Evolutionary conservation across 1,284 basidiomycete genomes (phyloP), one percentile per base, ranked within the genome.

Genomic region (Fomitiporia mediterranea): DNA sequence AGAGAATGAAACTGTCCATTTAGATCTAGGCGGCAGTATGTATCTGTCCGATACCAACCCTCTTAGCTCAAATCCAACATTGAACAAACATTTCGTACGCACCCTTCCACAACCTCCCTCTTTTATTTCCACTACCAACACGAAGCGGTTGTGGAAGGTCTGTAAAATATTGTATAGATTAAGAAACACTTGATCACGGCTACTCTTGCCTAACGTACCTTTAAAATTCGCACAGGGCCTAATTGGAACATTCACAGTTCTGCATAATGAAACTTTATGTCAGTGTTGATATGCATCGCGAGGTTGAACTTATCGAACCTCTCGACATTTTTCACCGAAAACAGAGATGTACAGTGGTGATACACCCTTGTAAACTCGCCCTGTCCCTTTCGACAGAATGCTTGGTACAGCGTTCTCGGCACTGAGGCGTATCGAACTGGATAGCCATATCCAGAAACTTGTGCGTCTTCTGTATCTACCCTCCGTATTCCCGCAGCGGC

Each of bases 381-480:
- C n/a, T n/a, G 39, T 6, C 62, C 66, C 40, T 67, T 65, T 51
- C 85, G 72, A 51, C 82, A 64, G 75, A 75, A 79, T 43, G 65
- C 67, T 64, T 88, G 85, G 64, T 82, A 89, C 5, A 75, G 69
- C 53, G 78, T 85, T 51, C 75, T 70, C 0, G 85, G 82, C 23
- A 63, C 60, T 5, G 65, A 67, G 1, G 66, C 62, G 62, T 88
- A 83, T 17, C 63, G 51, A 0, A 66, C 66, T 4, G 77, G 72
- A 5, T 70, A 62, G 0, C 68, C 65, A 62, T 74, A 88, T 1
- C 86, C 86, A 53, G 74, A 67, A 51, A 68, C 40, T 34, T 48
- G 44, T 15, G 44, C 44, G 11, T 46, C 27, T 34, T 28, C 52
- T 19, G 17, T 34, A 17, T 37, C 38, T 42, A 21, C 21, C 25